Conservation (phyloP, 1,139 yeast species). For the Yamadazyma triangularis region DNA sequence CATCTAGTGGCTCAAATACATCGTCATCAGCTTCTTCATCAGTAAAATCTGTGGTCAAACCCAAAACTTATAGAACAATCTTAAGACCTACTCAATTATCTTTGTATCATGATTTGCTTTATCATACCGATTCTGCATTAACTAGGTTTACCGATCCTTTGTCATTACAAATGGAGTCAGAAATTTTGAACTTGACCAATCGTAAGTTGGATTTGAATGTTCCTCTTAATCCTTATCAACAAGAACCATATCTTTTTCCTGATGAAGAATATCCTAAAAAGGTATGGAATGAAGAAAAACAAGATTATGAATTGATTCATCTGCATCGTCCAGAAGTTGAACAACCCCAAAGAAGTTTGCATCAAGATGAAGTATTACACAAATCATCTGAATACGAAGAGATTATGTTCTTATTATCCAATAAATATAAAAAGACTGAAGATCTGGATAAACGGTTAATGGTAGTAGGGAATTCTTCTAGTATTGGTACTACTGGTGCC, state of each 20-base stretch:
- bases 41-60: slow-evolving; percentile 28
- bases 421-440: slow-evolving; percentile 35
- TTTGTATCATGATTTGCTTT: slow-evolving; percentile 77
- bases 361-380: slow-evolving; percentile 50
- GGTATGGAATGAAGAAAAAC: slow-evolving; percentile 33
- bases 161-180: slow-evolving; percentile 77
- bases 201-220: slow-evolving; percentile 73
- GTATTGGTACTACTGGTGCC: slow-evolving; percentile 6
- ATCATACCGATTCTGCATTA: slow-evolving; percentile 75
- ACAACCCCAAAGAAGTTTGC: slow-evolving; percentile 40
- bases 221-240: slow-evolving; percentile 61
- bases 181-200: slow-evolving; percentile 70
- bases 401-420: slow-evolving; percentile 59
- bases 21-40: slow-evolving; percentile 12
- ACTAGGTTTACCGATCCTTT: slow-evolving; percentile 75
- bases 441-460: slow-evolving; percentile 39
- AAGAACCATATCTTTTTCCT: slow-evolving; percentile 44
- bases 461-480: slow-evolving; percentile 33
- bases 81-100: slow-evolving; percentile 78
- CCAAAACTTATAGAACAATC: slow-evolving; percentile 71
- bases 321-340: slow-evolving; percentile 47
- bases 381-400: slow-evolving; percentile 88
- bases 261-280: slow-evolving; percentile 42
- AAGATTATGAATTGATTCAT: slow-evolving; percentile 29
- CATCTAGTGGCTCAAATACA: slow-evolving; percentile 4